Base-by-base conservation (phyloP, 495 filamentous ascomycete genomes). In the Delitschia confertaspora region DNA sequence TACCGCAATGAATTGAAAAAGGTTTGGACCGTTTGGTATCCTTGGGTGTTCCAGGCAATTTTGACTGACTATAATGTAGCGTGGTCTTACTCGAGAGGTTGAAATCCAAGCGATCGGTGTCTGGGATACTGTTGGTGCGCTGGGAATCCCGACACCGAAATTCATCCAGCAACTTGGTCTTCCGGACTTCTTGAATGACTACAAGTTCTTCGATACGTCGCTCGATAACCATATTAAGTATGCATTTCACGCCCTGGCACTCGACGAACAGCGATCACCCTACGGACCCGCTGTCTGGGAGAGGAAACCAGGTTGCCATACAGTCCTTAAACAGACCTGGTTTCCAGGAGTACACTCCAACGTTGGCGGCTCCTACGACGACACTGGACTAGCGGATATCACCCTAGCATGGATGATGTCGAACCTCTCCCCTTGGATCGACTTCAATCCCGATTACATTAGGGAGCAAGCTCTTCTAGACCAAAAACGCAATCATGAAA, bases 371-470 rank as follows among this genome's bases (percentile, higher is more conserved):
- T 38, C 51, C 20, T 58, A 58, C 37, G 35, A 43, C 11, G 58
- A 62, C 33, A 37, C 55, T 6, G 36, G 52, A 2, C 51, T 58
- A 4, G 51, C 60, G 0, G 48, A 60, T 33, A 59, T 62, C 18
- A 59, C 55, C 7, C 44, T 62, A 1, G 55, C 54, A 2, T 62
- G 60, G 59, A 62, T 62, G 59, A 60, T 62, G 47, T 52, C 54
- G 13, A 46, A 59, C 4, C 32, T 37, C 45, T 19, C 14, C 25
- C 44, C 32, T 16, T 55, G 58, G 37, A 18, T 51, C 7, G 34
- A 40, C n/a, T 33, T 39, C 51, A 87, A 84, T 53, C 74, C 85
- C 60, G 84, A 82, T 7, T 88, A 88, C 59, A 86, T 84, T 20
- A 88, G 84, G 83, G 72, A 79, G 5, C 78, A 80, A 56, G 63